These are phyloP conservation scores for Sideroxylon spinosum DNA, from an alignment of 179 eudicot species.

Conservation along the genomic window DNA sequence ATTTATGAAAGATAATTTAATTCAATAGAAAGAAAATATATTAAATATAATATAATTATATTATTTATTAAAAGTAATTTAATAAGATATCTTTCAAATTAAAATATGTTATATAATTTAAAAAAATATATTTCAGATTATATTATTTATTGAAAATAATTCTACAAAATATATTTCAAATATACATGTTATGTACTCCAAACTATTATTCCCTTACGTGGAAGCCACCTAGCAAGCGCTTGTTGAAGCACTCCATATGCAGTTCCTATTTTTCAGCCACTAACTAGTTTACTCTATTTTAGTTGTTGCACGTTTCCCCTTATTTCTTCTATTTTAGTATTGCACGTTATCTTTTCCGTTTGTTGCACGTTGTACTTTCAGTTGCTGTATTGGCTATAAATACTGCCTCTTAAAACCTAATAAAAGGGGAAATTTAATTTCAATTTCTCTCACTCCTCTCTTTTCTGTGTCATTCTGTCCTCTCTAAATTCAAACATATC, in stretches of 20 bases:
- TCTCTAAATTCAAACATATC: not conserved
- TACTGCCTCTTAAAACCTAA: not conserved
- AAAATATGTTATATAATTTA: no score
- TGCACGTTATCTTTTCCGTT: no score
- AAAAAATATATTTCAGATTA: no score
- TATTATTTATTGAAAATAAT: no score
- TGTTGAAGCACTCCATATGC: slow-evolving; percentile 4
- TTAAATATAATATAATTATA: no score
- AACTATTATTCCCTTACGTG: no score
- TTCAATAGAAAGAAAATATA: no score
- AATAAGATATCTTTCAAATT: no score
- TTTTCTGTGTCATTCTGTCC: not conserved
- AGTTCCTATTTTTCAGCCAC: not conserved
- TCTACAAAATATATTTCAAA: no score
- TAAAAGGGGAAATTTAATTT: not conserved
- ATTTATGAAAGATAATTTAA: no score
- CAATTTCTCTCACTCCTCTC: not conserved
- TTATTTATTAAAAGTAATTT: no score
- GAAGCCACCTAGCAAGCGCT: not conserved
- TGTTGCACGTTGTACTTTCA: not conserved
- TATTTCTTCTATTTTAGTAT: not conserved
- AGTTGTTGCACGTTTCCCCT: not conserved
- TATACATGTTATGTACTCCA: no score
- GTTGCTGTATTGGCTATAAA: slow-evolving; percentile 3
- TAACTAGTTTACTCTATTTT: not conserved